phyloP scores from a whole-genome alignment of 768 basidiomycete genomes.

The Termitomyces sp. region DNA sequence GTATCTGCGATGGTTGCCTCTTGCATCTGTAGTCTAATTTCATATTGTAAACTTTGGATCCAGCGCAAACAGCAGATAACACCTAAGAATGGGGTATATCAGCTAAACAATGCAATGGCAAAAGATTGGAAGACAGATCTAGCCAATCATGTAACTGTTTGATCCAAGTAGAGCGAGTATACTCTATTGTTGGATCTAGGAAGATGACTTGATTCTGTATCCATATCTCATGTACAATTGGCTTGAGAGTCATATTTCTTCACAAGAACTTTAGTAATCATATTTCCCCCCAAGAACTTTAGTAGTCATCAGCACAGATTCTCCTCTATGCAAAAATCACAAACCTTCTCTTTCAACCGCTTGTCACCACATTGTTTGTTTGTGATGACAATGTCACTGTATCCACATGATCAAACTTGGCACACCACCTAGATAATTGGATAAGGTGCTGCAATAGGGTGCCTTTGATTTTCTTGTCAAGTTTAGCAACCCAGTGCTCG shows the following conservation, averaged over 20 bases:
- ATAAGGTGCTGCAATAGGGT: slow-evolving; percentile 75
- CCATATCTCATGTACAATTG: slow-evolving; percentile 92
- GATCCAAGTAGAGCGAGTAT: slow-evolving; percentile 88
- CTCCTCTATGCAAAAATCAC: no score
- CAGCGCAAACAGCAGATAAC: slow-evolving; percentile 84
- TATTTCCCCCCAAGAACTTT: no score
- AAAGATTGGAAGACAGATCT: slow-evolving; percentile 38
- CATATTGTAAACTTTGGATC: slow-evolving; percentile 94
- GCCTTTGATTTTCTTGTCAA: slow-evolving; percentile 80
- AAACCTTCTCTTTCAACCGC: no score
- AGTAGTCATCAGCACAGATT: no score
- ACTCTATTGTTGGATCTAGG: slow-evolving; percentile 95
- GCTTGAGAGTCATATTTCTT: slow-evolving; percentile 80
- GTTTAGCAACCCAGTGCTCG: slow-evolving; percentile 86
- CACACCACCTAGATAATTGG: slow-evolving; percentile 77
- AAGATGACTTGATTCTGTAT: slow-evolving; percentile 99
- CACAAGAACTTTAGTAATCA: no score
- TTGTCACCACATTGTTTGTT: no score
- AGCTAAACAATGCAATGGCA: neutral
- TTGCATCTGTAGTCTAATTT: slow-evolving; percentile 93
- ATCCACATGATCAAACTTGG: slow-evolving; percentile 85
- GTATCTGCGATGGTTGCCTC: slow-evolving; percentile 60
- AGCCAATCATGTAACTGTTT: slow-evolving; percentile 88
- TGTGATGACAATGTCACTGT: slow-evolving; percentile 63
- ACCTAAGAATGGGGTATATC: slow-evolving; percentile 38